These are phyloP conservation scores for Acer campestre DNA, from an alignment of 345 rosid species.

Conservation along the genomic window DNA sequence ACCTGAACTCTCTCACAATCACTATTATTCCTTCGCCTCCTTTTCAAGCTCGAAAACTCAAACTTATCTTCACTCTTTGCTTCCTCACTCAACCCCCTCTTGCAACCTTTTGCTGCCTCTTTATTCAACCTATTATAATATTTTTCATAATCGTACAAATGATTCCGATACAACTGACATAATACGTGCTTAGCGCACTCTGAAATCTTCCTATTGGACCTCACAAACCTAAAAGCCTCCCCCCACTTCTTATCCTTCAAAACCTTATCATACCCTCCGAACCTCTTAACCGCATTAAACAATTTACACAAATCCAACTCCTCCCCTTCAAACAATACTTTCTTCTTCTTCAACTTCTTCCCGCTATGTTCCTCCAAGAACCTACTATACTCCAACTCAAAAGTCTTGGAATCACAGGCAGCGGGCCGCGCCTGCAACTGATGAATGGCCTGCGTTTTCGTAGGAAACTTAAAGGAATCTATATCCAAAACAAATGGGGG, in stretches of 20 bases:
- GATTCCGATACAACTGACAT: constrained; percentile 76
- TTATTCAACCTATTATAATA: constrained; percentile 54
- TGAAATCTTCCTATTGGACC: constrained; percentile 59
- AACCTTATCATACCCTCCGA: constrained; percentile 82
- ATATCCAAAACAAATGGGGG: constrained; percentile 79
- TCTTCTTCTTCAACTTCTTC: constrained; percentile 77
- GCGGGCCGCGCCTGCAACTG: constrained; percentile 92
- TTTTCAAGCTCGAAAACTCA: constrained; percentile 47
- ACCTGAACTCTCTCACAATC: constrained; percentile 36
- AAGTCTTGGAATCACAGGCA: constrained; percentile 80
- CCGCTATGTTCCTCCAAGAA: constrained; percentile 72
- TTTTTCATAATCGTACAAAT: constrained; percentile 76
- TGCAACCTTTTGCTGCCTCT: constrained; percentile 48
- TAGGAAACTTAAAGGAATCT: constrained; percentile 72
- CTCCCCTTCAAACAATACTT: constrained; percentile 74
- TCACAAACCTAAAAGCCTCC: constrained; percentile 75
- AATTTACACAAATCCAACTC: constrained; percentile 89
- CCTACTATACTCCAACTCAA: constrained; percentile 83
- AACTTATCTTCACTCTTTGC: constrained; percentile 33
- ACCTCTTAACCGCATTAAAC: constrained; percentile 91
- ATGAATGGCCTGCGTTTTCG: constrained; percentile 96
- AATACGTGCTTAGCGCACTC: constrained; percentile 92
- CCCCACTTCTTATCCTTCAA: constrained; percentile 79
- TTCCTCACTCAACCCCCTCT: constrained; percentile 44
- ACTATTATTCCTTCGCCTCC: constrained; percentile 47